Conservation (phyloP, 805 yeast genomes). For the Debaryomyces maramus region DNA sequence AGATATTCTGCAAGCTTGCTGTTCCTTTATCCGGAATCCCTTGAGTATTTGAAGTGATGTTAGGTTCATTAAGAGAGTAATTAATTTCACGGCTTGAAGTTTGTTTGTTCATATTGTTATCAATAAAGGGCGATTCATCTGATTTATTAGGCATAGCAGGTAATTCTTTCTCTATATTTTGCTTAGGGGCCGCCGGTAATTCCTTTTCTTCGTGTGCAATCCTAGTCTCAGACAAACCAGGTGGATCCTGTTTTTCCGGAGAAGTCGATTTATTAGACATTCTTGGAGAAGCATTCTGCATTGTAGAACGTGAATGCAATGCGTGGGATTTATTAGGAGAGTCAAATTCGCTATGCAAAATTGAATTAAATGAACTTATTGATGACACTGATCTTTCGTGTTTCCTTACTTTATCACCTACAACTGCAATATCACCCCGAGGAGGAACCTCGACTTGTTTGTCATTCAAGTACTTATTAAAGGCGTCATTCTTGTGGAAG, state of each 20-base stretch:
- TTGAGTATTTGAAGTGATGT: not conserved
- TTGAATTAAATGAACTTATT: constrained; percentile 18
- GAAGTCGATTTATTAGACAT: not conserved
- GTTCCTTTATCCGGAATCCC: not conserved
- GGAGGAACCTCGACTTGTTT: constrained; percentile 24
- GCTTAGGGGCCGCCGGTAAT: not conserved
- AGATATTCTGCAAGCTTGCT: not conserved
- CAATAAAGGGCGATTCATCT: not conserved
- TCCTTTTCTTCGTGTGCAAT: not conserved
- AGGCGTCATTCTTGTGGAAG: constrained; percentile 11
- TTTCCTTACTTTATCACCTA: constrained; percentile 14
- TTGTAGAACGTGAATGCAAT: not conserved
- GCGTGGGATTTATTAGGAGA: not conserved
- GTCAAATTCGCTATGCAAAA: constrained; percentile 3
- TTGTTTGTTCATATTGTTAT: not conserved
- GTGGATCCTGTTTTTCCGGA: not conserved
- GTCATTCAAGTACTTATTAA: constrained; percentile 19
- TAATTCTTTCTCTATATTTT: not conserved
- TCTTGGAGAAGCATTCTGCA: not conserved
- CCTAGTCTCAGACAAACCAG: too few relatives aligned
- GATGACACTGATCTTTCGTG: constrained; percentile 19
- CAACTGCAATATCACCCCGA: constrained; percentile 20
- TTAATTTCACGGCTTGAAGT: too few relatives aligned
- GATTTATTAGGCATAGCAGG: not conserved
- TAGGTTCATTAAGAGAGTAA: not conserved